These are phyloP conservation scores for Saururus chinensis DNA, from an alignment of 164 flowering plant genomes.

Conservation along the genomic window DNA sequence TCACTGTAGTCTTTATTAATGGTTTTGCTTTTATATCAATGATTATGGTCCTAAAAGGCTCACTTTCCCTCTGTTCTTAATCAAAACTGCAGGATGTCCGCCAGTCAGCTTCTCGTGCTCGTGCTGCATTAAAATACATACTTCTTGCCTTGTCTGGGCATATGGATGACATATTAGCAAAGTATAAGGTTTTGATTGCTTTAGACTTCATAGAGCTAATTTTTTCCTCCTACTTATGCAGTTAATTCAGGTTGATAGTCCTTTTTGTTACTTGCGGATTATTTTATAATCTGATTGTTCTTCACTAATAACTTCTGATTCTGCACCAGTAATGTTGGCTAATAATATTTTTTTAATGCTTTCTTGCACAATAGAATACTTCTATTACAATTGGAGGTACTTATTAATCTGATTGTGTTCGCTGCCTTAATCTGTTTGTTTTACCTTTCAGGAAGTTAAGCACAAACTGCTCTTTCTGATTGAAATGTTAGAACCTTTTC, in stretches of 20 bases:
- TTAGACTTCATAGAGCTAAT: background rate
- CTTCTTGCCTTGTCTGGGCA: slow-evolving; percentile 77
- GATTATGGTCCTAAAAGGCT: background rate
- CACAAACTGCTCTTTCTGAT: slow-evolving; percentile 70
- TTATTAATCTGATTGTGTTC: too few relatives aligned
- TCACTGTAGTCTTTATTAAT: background rate
- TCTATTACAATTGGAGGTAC: too few relatives aligned
- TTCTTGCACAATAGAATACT: background rate
- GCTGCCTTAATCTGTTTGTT: background rate
- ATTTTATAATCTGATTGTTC: background rate
- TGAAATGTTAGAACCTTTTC: slow-evolving; percentile 85
- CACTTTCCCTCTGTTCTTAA: background rate
- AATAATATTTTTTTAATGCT: background rate
- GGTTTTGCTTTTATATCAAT: background rate
- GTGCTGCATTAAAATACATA: slow-evolving; percentile 74
- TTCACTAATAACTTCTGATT: background rate
- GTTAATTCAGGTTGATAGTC: background rate
- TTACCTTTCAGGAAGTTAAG: slow-evolving; percentile 52
- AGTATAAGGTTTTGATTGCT: slow-evolving; percentile 47
- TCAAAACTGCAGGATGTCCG: slow-evolving; percentile 37
- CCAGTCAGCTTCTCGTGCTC: slow-evolving; percentile 43
- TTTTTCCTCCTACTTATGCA: background rate
- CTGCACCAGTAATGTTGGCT: background rate
- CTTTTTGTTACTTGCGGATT: too few relatives aligned
- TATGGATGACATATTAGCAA: slow-evolving; percentile 72